These are phyloP conservation scores for Pythium phragmitis DNA, from an alignment of 352 stramenopile genomes.

Conservation along the genomic window DNA sequence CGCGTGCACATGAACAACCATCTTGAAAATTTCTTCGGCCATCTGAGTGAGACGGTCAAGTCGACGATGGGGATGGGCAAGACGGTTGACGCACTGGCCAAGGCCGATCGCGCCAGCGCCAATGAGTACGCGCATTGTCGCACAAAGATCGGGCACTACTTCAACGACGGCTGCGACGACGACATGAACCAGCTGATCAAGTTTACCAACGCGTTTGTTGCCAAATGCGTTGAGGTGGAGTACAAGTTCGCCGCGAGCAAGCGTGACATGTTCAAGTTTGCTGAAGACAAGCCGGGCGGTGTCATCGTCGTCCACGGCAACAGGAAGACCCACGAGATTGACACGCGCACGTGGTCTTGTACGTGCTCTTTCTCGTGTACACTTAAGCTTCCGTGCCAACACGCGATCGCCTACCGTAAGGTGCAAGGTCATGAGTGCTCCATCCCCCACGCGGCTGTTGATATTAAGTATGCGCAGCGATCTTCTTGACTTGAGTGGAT, in stretches of 20 bases:
- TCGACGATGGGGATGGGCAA: background rate
- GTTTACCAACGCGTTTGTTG: conserved; percentile 11
- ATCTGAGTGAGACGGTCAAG: background rate
- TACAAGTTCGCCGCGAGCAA: background rate
- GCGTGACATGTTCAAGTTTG: background rate
- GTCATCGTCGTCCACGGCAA: background rate
- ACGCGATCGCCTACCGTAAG: background rate
- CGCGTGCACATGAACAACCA: background rate
- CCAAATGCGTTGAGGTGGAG: background rate
- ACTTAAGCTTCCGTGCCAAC: conserved; percentile 1
- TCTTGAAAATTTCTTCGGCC: conserved; percentile 1
- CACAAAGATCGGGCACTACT: background rate
- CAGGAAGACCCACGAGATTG: background rate
- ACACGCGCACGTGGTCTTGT: background rate
- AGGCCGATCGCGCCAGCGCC: background rate
- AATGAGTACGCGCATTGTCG: conserved; percentile 1
- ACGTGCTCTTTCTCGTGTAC: background rate
- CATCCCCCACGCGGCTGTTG: background rate
- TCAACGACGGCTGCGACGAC: conserved; percentile 5
- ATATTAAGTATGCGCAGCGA: background rate
- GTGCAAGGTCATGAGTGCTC: background rate
- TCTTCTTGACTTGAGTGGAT: too few species aligned
- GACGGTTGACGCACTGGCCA: background rate
- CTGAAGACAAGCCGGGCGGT: background rate
- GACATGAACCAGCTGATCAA: conserved; percentile 9